A percentile compares a stretch with the other conserved stretches of the same genome.
phyloP scores from a whole-genome alignment of 1,139 yeast species.

The Yamadazyma songkhlaensis region DNA sequence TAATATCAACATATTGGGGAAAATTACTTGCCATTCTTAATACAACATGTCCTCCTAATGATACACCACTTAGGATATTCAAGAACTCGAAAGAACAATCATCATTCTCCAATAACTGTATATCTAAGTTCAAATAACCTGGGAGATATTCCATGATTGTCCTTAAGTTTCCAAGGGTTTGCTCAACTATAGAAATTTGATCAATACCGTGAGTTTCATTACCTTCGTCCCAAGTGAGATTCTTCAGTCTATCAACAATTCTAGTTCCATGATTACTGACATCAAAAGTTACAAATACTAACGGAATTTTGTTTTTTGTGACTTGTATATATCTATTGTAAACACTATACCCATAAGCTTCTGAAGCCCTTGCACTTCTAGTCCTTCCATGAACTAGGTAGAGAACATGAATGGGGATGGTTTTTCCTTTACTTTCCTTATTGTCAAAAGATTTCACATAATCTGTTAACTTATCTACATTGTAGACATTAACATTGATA shows the following conservation, averaged over 20 bases:
- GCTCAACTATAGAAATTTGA: conserved; percentile 51
- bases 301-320: conserved; percentile 20
- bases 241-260: conserved; percentile 29
- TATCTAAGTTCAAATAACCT: conserved; percentile 35
- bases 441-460: conserved; percentile 16
- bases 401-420: conserved; percentile 34
- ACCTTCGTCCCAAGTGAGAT: conserved; percentile 45
- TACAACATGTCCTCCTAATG: conserved; percentile 61
- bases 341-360: conserved; percentile 28
- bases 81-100: conserved; percentile 20
- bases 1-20: conserved; percentile 36
- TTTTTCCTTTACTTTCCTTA: conserved; percentile 11
- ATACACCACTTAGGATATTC: conserved; percentile 50
- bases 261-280: conserved; percentile 61
- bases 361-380: conserved; percentile 27
- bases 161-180: conserved; percentile 48
- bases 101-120: conserved; percentile 11
- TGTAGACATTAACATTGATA: conserved; percentile 32
- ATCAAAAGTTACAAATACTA: conserved; percentile 56
- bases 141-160: conserved; percentile 50
- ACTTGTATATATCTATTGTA: conserved; percentile 25
- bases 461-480: conserved; percentile 22
- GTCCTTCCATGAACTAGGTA: conserved; percentile 42
- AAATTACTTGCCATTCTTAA: conserved; percentile 44
- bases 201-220: conserved; percentile 53